A percentile compares a stretch with the other conserved stretches of the same genome.
These are phyloP conservation scores for Eutypa lata DNA, from an alignment of 2,329 filamentous ascomycete genomes.

Conservation along the genomic window DNA sequence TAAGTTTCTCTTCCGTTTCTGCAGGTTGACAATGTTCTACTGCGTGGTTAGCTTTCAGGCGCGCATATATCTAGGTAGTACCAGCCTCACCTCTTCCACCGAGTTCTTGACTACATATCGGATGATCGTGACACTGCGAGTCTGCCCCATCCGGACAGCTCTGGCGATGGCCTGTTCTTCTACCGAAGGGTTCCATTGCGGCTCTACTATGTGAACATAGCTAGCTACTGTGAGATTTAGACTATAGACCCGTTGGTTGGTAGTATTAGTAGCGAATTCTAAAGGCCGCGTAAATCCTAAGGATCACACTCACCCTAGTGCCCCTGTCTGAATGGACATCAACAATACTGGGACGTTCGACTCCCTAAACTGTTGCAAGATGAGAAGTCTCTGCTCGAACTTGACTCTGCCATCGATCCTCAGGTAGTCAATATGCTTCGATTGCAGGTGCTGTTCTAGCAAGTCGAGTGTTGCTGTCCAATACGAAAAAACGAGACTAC, in stretches of 20 bases:
- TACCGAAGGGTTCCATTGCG: constrained; percentile 53
- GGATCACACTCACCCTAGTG: neutral
- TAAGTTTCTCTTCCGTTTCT: neutral
- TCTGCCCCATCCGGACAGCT: constrained; percentile 45
- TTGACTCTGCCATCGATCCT: neutral
- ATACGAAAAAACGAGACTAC: neutral
- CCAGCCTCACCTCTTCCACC: constrained; percentile 47
- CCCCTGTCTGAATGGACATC: neutral
- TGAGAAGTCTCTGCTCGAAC: neutral
- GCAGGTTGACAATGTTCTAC: neutral
- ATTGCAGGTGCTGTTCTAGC: neutral
- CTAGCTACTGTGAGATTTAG: constrained; percentile 47
- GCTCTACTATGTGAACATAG: constrained; percentile 48
- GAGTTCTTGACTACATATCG: constrained; percentile 42
- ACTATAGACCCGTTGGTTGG: constrained; percentile 21
- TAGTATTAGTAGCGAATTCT: too few species aligned
- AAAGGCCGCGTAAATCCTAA: neutral
- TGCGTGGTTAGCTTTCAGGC: neutral
- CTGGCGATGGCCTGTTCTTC: constrained; percentile 51
- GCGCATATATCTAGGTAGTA: neutral
- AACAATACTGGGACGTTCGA: neutral
- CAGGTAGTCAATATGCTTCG: neutral
- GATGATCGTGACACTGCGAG: constrained; percentile 37
- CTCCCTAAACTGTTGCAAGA: neutral
- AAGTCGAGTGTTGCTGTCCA: neutral